These are phyloP conservation scores for Pichia sp. DNA, from an alignment of 1,139 yeast genomes.

Conservation along the genomic window DNA sequence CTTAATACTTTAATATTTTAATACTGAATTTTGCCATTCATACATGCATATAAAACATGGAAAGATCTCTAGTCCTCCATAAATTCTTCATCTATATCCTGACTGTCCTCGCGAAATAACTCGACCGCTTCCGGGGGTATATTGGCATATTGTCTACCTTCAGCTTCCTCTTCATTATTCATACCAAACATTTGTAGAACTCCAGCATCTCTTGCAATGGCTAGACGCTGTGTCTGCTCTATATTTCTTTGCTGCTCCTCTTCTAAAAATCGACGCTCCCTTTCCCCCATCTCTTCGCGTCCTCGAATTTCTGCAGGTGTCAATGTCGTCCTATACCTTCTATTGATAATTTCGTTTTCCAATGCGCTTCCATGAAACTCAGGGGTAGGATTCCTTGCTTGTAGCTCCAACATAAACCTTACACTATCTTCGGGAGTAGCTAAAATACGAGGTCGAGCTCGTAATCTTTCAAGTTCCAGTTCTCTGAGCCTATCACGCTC, in stretches of 20 bases:
- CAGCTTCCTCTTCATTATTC: slow-evolving; percentile 2
- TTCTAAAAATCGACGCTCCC: not conserved
- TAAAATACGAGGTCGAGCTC: not conserved
- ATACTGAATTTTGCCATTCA: not conserved
- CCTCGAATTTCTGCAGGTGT: not conserved
- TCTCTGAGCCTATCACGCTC: not conserved
- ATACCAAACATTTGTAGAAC: not conserved
- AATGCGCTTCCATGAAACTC: not conserved
- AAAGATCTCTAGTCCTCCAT: slow-evolving; percentile 1
- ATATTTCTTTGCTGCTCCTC: not conserved
- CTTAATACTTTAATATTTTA: too few relatives aligned
- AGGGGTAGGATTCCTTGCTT: not conserved
- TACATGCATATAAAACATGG: not conserved
- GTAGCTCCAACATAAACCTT: not conserved
- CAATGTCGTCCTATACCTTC: not conserved
- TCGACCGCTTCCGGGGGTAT: slow-evolving; percentile 10
- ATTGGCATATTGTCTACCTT: slow-evolving; percentile 14
- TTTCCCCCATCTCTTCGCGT: not conserved
- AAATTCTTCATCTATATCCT: slow-evolving; percentile 3
- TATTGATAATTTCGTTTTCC: not conserved
- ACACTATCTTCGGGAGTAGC: not conserved
- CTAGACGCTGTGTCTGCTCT: not conserved
- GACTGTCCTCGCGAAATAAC: slow-evolving; percentile 1
- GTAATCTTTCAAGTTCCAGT: not conserved
- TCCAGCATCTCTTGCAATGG: not conserved